Conservation (phyloP, 805 yeast species). For the Nakazawaea sp. region DNA sequence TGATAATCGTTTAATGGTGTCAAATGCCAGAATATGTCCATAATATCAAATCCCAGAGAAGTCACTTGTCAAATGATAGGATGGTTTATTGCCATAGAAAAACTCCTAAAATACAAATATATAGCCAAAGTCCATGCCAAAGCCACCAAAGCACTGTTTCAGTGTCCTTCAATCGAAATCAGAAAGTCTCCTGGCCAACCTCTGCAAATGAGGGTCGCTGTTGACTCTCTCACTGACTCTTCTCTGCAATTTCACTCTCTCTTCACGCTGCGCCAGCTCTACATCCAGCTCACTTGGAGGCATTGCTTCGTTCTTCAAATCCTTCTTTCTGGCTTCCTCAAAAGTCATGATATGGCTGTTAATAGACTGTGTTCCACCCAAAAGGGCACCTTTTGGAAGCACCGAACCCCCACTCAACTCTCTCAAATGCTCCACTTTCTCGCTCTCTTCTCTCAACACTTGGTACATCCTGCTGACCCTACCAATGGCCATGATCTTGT, state of each 20-base stretch:
- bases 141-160: no score
- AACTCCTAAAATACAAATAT: no score
- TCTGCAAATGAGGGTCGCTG: constrained; percentile 17
- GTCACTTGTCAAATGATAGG: no score
- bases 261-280: constrained; percentile 34
- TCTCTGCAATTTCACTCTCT: constrained; percentile 34
- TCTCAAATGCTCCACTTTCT: constrained; percentile 75
- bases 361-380: constrained; percentile 79
- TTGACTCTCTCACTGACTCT: constrained; percentile 22
- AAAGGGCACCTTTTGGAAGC: constrained; percentile 79
- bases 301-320: constrained; percentile 75
- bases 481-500: constrained; percentile 94
- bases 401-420: constrained; percentile 57
- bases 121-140: no score
- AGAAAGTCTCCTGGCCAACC: constrained; percentile 17
- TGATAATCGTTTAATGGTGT: no score
- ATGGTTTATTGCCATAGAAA: no score
- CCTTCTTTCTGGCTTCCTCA: constrained; percentile 78
- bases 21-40: no score
- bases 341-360: constrained; percentile 62
- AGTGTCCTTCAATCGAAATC: no score
- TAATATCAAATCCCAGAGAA: no score
- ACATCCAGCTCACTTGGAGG: constrained; percentile 74
- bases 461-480: constrained; percentile 89
- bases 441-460: constrained; percentile 82